Evolutionary conservation across 2,329 filamentous ascomycete genomes (phyloP).

Genomic region (Drechslerella dactyloides): DNA sequence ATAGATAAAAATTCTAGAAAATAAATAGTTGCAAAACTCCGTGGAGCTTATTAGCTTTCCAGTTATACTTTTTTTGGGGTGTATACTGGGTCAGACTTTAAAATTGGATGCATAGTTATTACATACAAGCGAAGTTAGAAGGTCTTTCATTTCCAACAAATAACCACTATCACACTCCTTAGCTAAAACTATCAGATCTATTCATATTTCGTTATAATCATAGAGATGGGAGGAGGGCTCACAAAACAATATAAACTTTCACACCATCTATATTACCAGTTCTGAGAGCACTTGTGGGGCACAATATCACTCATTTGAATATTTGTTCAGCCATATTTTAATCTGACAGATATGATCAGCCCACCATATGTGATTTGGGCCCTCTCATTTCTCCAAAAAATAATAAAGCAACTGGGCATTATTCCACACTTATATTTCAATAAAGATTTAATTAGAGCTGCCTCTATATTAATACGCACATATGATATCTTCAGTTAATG

Average conservation of each 20-base stretch:
- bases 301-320: not conserved
- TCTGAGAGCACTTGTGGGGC: not conserved
- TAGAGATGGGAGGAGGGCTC: not conserved
- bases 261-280: constrained; percentile 6
- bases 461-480: too few species aligned
- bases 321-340: too few species aligned
- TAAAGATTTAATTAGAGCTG: too few species aligned
- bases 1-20: constrained; percentile 4
- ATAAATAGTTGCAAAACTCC: constrained; percentile 5
- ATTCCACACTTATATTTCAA: too few species aligned
- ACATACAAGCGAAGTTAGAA: not conserved
- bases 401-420: too few species aligned
- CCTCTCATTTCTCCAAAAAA: too few species aligned
- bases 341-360: too few species aligned
- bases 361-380: too few species aligned
- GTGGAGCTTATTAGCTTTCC: not conserved
- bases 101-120: not conserved
- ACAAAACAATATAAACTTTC: constrained; percentile 14
- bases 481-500: too few species aligned
- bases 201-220: too few species aligned
- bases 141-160: not conserved
- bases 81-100: not conserved
- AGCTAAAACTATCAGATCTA: too few species aligned
- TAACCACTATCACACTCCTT: not conserved
- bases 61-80: not conserved